Percentiles rank a stretch among this genome's conserved stretches.
Evolutionary conservation across 768 basidiomycete species (phyloP).

Genomic region (Tylopilus cervinicoccineus): DNA sequence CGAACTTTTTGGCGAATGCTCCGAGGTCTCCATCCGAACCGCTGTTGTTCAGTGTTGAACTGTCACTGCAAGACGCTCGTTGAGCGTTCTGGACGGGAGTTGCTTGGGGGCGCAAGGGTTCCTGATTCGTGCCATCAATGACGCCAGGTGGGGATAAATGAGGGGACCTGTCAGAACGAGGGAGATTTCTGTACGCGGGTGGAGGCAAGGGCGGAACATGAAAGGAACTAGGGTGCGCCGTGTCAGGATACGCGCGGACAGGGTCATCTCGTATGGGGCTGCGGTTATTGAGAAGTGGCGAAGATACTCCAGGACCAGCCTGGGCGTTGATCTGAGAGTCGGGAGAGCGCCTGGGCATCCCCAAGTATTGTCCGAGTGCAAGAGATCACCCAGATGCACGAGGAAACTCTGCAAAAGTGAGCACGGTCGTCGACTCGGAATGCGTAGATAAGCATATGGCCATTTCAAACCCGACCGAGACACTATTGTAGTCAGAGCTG

Average conservation of each 20-base stretch:
- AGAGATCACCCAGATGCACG: slow-evolving; percentile 18
- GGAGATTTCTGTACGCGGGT: neutral
- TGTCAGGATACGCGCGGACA: slow-evolving; percentile 5
- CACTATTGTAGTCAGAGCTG: neutral
- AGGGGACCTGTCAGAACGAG: neutral
- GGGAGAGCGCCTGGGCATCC: slow-evolving; percentile 18
- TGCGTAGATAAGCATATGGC: slow-evolving; percentile 8
- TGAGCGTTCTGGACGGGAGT: slow-evolving; percentile 17
- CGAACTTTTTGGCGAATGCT: slow-evolving; percentile 13
- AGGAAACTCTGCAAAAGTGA: neutral
- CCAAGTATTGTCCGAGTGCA: slow-evolving; percentile 6
- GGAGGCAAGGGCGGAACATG: slow-evolving; percentile 10
- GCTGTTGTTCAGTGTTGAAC: slow-evolving; percentile 33
- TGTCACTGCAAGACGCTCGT: slow-evolving; percentile 36
- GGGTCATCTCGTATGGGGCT: neutral
- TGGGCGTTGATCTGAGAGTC: slow-evolving; percentile 5
- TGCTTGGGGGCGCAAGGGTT: slow-evolving; percentile 10
- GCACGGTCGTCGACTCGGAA: neutral
- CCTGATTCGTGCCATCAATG: slow-evolving; percentile 2
- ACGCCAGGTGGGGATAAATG: neutral
- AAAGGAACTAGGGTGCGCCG: slow-evolving; percentile 6
- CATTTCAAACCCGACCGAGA: slow-evolving; percentile 20
- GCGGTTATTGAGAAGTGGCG: neutral
- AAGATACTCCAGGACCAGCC: slow-evolving; percentile 23
- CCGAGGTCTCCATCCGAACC: slow-evolving; percentile 18